Conservation (phyloP, 2,329 filamentous ascomycete species). For the Aspergillus sp. region DNA sequence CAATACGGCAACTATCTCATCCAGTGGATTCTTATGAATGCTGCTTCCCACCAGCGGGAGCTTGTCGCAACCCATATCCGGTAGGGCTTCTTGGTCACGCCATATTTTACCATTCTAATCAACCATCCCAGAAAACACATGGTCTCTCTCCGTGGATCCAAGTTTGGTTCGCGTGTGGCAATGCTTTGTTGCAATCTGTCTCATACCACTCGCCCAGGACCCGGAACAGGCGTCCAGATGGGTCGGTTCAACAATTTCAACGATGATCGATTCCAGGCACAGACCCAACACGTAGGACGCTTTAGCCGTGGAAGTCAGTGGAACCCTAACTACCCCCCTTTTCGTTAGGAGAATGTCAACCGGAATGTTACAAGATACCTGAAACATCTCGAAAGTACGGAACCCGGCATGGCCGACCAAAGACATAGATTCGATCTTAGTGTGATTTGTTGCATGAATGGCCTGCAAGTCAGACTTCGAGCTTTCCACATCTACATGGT, state of each 20-base stretch:
- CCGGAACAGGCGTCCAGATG: conserved; percentile 69
- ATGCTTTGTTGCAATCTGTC: conserved; percentile 99
- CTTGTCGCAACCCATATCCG: conserved; percentile 90
- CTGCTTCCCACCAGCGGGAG: conserved; percentile 83
- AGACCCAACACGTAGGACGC: conserved; percentile 41
- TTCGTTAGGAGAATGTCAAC: conserved; percentile 30
- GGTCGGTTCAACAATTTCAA: conserved; percentile 57
- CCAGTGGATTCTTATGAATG: conserved; percentile 93
- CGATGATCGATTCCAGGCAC: conserved; percentile 35
- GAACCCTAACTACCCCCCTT: conserved; percentile 37
- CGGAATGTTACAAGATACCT: not conserved
- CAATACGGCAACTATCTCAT: conserved; percentile 99
- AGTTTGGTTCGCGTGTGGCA: conserved; percentile 95
- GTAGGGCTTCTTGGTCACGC: conserved; percentile 26
- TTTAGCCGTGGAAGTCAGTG: conserved; percentile 39
- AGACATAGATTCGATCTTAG: conserved; percentile 13
- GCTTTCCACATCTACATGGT: conserved; percentile 12
- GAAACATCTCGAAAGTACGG: not conserved
- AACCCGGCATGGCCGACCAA: not conserved
- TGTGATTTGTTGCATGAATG: conserved; percentile 14
- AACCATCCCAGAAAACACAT: conserved; percentile 73
- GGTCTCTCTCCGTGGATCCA: conserved; percentile 96
- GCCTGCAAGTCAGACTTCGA: conserved; percentile 5
- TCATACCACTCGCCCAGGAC: conserved; percentile 82
- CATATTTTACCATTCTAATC: not conserved